Conservation (phyloP, 169 alveolate species). For the Eimeria nieschulzi region DNA sequence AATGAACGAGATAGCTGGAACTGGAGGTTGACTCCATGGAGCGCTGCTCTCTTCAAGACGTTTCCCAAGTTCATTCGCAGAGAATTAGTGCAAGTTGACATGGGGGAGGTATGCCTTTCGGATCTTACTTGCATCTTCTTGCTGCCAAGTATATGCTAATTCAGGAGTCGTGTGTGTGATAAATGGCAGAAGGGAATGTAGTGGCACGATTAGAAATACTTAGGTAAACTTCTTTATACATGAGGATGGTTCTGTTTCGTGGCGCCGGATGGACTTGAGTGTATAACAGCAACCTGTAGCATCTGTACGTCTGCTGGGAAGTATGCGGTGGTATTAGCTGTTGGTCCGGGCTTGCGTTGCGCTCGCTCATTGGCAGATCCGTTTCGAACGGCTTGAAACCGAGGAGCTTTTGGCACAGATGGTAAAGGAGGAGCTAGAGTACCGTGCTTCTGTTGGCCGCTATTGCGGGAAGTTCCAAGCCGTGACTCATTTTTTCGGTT, state of each 20-base stretch:
- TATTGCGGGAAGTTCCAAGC: conserved; percentile 95
- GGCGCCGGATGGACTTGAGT: too few relatives aligned
- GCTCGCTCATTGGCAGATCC: conserved; percentile 16
- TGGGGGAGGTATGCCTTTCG: conserved; percentile 59
- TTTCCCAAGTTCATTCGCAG: conserved; percentile 94
- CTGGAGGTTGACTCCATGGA: conserved; percentile 93
- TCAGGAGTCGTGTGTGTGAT: not conserved
- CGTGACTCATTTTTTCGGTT: conserved; percentile 97
- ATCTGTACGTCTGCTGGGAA: too few relatives aligned
- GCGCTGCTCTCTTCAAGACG: conserved; percentile 91
- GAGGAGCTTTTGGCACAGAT: conserved; percentile 94
- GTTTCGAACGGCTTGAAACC: conserved; percentile 89
- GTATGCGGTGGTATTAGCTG: too few relatives aligned
- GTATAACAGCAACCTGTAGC: too few relatives aligned
- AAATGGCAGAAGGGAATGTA: too few relatives aligned
- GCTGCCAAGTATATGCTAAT: not conserved
- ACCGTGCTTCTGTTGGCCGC: conserved; percentile 73
- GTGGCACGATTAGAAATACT: not conserved
- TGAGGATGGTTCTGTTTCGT: not conserved
- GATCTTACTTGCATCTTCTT: not conserved
- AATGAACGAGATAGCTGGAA: conserved; percentile 78
- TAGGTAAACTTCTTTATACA: not conserved
- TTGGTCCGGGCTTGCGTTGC: not conserved
- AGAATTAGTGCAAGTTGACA: conserved; percentile 90
- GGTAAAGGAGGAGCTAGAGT: conserved; percentile 94